Conservation (phyloP, 208 protist genomes). For the Acanthamoeba royreba region DNA sequence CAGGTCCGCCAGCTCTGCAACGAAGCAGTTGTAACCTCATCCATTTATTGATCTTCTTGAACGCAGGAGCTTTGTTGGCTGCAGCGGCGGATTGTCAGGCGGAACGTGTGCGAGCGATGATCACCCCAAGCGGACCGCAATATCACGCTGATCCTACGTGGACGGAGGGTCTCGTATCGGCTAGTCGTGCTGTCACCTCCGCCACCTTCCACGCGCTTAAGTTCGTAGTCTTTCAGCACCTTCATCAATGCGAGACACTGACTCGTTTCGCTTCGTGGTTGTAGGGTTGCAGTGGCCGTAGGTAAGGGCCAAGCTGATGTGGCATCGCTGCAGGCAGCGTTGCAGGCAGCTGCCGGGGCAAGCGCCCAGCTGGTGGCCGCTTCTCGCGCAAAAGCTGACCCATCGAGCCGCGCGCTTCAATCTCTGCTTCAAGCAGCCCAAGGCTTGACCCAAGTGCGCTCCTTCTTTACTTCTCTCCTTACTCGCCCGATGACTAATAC, state of each 20-base stretch:
- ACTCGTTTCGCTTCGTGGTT: too few species aligned
- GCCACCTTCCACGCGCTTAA: background rate
- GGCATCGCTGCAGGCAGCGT: background rate
- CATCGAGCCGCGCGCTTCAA: background rate
- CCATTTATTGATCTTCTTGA: background rate
- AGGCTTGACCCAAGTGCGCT: too few species aligned
- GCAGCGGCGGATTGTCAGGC: background rate
- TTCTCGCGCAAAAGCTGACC: background rate
- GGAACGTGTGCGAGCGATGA: background rate
- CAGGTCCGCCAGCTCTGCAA: background rate
- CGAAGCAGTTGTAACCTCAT: background rate
- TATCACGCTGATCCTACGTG: background rate
- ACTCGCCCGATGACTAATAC: too few species aligned
- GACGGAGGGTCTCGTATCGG: constrained; percentile 12
- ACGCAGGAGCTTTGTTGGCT: background rate
- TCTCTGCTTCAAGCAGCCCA: background rate
- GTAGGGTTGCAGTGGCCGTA: background rate
- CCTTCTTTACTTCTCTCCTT: too few species aligned
- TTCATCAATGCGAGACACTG: too few species aligned
- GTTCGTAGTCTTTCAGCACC: too few species aligned
- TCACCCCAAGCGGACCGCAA: background rate
- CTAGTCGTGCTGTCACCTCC: constrained; percentile 4
- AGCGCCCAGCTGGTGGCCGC: constrained; percentile 12
- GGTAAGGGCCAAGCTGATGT: background rate
- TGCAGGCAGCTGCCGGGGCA: background rate